These are phyloP conservation scores for Fusarium newnesense DNA, from an alignment of 2,329 filamentous ascomycete species.

Conservation along the genomic window DNA sequence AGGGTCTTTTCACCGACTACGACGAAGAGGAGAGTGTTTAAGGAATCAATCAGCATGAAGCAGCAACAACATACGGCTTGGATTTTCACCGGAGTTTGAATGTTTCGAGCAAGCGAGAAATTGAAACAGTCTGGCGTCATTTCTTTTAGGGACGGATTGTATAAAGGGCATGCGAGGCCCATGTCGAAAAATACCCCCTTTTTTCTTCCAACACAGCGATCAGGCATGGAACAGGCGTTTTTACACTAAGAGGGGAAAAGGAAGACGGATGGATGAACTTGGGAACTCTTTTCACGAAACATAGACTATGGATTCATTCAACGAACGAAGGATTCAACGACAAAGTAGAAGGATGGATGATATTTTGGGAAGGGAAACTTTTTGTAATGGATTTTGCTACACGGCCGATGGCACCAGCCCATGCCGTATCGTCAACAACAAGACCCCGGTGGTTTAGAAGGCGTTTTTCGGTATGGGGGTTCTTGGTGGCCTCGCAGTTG, in stretches of 20 bases:
- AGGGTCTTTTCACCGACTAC: conserved; percentile 46
- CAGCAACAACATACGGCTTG: conserved; percentile 21
- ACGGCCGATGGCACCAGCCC: conserved; percentile 19
- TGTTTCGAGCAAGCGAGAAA: conserved; percentile 33
- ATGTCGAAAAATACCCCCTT: conserved; percentile 35
- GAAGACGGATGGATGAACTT: conserved; percentile 34
- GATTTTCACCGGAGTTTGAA: conserved; percentile 35
- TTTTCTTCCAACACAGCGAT: conserved; percentile 36
- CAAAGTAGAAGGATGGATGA: conserved; percentile 25
- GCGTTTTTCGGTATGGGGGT: conserved; percentile 13
- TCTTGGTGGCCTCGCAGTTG: conserved; percentile 9
- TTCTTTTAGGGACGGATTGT: conserved; percentile 40
- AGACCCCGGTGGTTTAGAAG: conserved; percentile 24
- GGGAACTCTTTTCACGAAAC: conserved; percentile 35
- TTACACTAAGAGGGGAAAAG: conserved; percentile 33
- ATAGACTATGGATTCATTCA: conserved; percentile 38
- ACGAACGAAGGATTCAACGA: conserved; percentile 32
- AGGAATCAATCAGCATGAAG: conserved; percentile 10
- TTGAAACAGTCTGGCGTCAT: conserved; percentile 40
- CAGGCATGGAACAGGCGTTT: conserved; percentile 38
- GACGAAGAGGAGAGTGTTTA: conserved; percentile 49
- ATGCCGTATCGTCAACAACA: conserved; percentile 15
- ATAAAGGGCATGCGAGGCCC: conserved; percentile 29
- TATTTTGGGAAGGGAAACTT: conserved; percentile 15
- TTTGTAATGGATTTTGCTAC: conserved; percentile 35